phyloP scores from a whole-genome alignment of 352 stramenopile species.

The Globisporangium parvum region DNA sequence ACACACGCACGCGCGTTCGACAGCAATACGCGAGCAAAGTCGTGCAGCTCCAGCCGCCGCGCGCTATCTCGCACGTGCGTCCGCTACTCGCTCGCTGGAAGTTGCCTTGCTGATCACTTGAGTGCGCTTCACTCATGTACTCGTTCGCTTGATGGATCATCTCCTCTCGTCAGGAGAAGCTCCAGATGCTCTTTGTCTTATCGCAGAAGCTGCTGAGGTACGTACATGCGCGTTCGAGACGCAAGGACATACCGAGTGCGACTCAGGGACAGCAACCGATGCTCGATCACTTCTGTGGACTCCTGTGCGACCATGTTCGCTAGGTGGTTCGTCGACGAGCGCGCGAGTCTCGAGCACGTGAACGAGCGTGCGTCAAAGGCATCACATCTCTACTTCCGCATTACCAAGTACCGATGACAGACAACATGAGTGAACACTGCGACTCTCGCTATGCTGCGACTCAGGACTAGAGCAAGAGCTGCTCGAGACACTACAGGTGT shows the following conservation, averaged over 20 bases:
- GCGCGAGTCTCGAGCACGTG: slow-evolving; percentile 19
- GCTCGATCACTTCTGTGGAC: no score
- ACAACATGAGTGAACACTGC: background rate
- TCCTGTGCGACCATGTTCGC: background rate
- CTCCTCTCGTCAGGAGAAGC: slow-evolving; percentile 20
- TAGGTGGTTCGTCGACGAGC: slow-evolving; percentile 26
- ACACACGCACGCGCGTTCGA: background rate
- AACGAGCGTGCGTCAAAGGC: slow-evolving; percentile 15
- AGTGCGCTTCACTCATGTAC: slow-evolving; percentile 8
- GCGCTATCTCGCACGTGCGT: slow-evolving; percentile 15
- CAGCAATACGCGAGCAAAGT: slow-evolving; percentile 26
- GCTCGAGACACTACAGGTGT: slow-evolving; percentile 7
- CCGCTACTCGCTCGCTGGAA: background rate
- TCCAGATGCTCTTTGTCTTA: slow-evolving; percentile 34
- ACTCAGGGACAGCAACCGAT: no score
- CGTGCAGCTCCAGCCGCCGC: slow-evolving; percentile 11
- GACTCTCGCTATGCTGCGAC: background rate
- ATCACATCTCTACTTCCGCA: background rate
- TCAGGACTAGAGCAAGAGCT: slow-evolving; percentile 25
- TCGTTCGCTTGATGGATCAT: background rate
- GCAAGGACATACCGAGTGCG: no score
- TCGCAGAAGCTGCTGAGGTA: slow-evolving; percentile 30
- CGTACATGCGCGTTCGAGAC: background rate
- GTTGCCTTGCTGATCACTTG: background rate
- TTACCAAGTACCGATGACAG: no score